Percentiles rank a stretch among this genome's conserved stretches.
Evolutionary conservation across 495 filamentous ascomycete genomes (phyloP).

Genomic region (Copromyces sp.): DNA sequence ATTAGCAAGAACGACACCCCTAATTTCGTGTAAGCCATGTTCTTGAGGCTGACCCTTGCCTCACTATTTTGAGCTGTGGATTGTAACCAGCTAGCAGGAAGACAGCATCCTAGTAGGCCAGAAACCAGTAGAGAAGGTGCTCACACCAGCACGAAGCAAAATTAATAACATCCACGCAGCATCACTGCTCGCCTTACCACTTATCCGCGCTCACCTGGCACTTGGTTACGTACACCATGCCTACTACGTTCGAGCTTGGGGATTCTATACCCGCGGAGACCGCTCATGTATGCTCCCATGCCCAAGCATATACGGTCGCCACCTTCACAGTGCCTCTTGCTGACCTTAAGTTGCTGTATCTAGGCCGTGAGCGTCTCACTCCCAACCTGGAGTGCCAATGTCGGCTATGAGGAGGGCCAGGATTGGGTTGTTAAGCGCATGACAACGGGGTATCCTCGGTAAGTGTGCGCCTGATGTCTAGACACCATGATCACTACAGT

Average conservation of each 20-base stretch:
- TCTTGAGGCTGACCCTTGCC: background rate
- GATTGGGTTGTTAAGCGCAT: conserved; percentile 75
- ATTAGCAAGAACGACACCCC: background rate
- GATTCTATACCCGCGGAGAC: conserved; percentile 52
- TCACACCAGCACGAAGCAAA: background rate
- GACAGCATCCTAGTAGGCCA: background rate
- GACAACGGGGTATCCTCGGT: conserved; percentile 86
- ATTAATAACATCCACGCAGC: background rate
- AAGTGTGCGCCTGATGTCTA: conserved; percentile 1
- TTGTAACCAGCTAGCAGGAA: background rate
- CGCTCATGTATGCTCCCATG: conserved; percentile 36
- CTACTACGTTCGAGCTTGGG: conserved; percentile 34
- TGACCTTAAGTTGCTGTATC: background rate
- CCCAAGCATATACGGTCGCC: conserved; percentile 14
- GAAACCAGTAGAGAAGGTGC: background rate
- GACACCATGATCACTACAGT: background rate
- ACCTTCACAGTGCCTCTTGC: background rate
- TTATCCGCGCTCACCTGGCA: background rate
- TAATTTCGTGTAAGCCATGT: background rate
- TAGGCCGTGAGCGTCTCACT: conserved; percentile 94
- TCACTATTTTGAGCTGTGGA: background rate
- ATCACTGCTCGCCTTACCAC: background rate
- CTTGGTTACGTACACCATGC: conserved; percentile 17
- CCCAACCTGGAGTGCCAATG: conserved; percentile 83
- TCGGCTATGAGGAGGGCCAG: conserved; percentile 89